Conservation (phyloP, 768 basidiomycete species). For the Postia placenta region DNA sequence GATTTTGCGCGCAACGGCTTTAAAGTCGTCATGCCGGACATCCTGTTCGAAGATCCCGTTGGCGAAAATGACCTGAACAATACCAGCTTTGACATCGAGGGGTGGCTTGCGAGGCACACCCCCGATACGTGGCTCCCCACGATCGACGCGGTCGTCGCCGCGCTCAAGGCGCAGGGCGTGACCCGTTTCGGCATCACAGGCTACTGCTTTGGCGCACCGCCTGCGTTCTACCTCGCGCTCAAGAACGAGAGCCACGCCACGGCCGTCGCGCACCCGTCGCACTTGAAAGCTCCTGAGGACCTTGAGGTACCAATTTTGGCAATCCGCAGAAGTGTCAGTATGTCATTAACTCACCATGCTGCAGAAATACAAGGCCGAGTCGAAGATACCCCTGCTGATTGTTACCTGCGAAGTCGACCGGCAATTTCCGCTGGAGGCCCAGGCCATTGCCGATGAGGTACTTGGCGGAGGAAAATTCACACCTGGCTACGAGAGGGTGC, state of each 20-base stretch:
- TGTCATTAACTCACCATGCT: neutral
- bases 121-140: slow-evolving; percentile 26
- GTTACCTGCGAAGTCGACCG: slow-evolving; percentile 32
- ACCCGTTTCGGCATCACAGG: slow-evolving; percentile 34
- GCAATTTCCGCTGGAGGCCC: slow-evolving; percentile 27
- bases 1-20: slow-evolving; percentile 28
- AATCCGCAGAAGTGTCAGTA: neutral
- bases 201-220: slow-evolving; percentile 41
- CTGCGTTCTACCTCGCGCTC: slow-evolving; percentile 39
- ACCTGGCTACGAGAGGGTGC: slow-evolving; percentile 32
- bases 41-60: slow-evolving; percentile 21
- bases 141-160: slow-evolving; percentile 32
- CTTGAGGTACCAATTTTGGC: slow-evolving; percentile 30
- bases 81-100: slow-evolving; percentile 20
- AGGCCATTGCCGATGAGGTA: slow-evolving; percentile 30
- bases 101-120: slow-evolving; percentile 31
- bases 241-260: slow-evolving; percentile 33
- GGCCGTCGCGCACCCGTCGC: slow-evolving; percentile 42
- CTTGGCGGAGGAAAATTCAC: slow-evolving; percentile 32
- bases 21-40: slow-evolving; percentile 22
- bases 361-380: slow-evolving; percentile 26
- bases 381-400: slow-evolving; percentile 36
- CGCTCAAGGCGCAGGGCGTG: slow-evolving; percentile 33
- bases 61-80: slow-evolving; percentile 8
- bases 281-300: slow-evolving; percentile 31